These are phyloP conservation scores for Lagenidium sp. DNA, from an alignment of 352 stramenopile species.

Conservation along the genomic window DNA sequence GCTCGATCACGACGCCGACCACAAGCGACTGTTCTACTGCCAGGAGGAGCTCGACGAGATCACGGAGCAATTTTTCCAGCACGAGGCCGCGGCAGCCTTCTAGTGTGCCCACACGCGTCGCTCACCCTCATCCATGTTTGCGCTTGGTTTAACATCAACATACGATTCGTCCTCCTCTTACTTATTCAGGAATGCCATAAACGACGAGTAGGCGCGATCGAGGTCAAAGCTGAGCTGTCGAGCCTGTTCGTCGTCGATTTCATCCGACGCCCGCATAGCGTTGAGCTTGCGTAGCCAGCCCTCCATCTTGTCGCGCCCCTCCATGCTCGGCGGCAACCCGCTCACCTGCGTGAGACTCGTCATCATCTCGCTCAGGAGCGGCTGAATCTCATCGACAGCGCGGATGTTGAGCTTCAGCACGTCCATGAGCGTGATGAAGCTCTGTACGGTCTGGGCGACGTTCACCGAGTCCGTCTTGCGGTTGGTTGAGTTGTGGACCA, in stretches of 20 bases:
- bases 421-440: constrained; percentile 99
- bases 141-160: constrained; percentile 1
- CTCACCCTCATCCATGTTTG: too few relatives aligned
- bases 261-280: constrained; percentile 92
- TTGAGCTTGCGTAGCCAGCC: constrained; percentile 95
- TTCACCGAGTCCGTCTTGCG: constrained; percentile 83
- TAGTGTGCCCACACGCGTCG: too few relatives aligned
- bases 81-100: too few relatives aligned
- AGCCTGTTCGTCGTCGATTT: constrained; percentile 93
- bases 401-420: constrained; percentile 96
- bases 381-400: constrained; percentile 97
- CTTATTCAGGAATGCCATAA: constrained; percentile 86
- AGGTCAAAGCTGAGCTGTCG: constrained; percentile 95
- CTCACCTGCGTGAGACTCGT: constrained; percentile 90
- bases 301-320: constrained; percentile 90
- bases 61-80: too few relatives aligned
- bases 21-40: constrained; percentile 3
- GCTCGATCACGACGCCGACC: constrained; percentile 1
- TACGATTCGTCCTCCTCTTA: constrained; percentile 11
- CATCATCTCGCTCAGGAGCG: constrained; percentile 95
- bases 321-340: constrained; percentile 92
- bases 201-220: constrained; percentile 93
- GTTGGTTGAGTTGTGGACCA: constrained; percentile 82
- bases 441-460: constrained; percentile 93
- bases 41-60: constrained; percentile 12